Percentiles rank a stretch among this genome's conserved stretches.
These are phyloP conservation scores for Trichoderma erinaceum DNA, from an alignment of 495 filamentous ascomycete species.

Conservation along the genomic window DNA sequence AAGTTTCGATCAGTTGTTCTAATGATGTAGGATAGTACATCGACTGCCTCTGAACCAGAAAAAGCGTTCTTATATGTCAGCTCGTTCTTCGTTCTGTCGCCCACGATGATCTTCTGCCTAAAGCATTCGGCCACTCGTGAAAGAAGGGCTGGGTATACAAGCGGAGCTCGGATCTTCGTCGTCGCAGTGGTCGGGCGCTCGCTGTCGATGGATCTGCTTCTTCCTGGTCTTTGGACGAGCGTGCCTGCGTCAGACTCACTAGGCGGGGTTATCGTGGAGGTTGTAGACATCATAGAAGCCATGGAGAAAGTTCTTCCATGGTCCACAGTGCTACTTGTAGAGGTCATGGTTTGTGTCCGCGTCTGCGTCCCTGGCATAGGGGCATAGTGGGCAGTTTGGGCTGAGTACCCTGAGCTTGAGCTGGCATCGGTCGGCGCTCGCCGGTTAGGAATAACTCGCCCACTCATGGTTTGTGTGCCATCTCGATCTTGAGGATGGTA, in stretches of 20 bases:
- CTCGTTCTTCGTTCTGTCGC: conserved; percentile 92
- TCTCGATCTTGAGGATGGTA: conserved; percentile 71
- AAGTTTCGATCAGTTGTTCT: conserved; percentile 94
- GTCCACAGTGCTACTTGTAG: conserved; percentile 27
- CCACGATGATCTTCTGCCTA: conserved; percentile 71
- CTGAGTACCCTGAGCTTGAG: conserved; percentile 19
- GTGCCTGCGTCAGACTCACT: conserved; percentile 33
- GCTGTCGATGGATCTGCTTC: conserved; percentile 41
- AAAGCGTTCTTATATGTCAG: conserved; percentile 96
- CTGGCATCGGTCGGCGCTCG: conserved; percentile 36
- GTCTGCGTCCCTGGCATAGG: conserved; percentile 37
- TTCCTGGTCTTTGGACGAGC: conserved; percentile 35
- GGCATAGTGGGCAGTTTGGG: conserved; percentile 20
- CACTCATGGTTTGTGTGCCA: conserved; percentile 80
- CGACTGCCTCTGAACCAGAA: conserved; percentile 88
- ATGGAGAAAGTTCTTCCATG: conserved; percentile 69
- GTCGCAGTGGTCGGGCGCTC: conserved; percentile 42
- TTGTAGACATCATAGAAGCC: conserved; percentile 64
- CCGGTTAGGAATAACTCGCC: conserved; percentile 71
- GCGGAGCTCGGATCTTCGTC: conserved; percentile 54
- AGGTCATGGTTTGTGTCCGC: conserved; percentile 48
- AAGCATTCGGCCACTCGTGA: conserved; percentile 89
- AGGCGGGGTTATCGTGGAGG: conserved; percentile 25
- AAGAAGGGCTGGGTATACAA: conserved; percentile 89
- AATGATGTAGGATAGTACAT: conserved; percentile 89